Evolutionary conservation across 176 grass and related monocot genomes (phyloP), one percentile per base, ranked within the genome.

Genomic region (Saccharum spontaneum): DNA sequence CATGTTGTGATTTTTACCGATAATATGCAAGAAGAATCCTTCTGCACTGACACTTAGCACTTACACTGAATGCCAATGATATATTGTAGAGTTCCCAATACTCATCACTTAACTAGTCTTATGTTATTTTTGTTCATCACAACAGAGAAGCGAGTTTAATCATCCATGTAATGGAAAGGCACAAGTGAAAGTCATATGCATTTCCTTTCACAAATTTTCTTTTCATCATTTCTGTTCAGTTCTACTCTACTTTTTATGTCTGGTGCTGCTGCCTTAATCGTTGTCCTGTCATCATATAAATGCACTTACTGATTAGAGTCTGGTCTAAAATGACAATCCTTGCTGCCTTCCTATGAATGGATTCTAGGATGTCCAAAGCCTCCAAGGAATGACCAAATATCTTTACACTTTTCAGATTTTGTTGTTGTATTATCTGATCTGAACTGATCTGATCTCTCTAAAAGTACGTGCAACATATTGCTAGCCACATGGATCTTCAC

Each of bases 181-280:
- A 71, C 50, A 71, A 48, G 49, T 88, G 50, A 75, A 77, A 23
- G 8, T 33, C 38, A 33, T 3, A 73, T 46, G n/a, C 70, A 30
- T 2, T 55, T 20, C 18, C 7, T 71, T 49, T 70, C 10, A 23
- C 9, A 77, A 61, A 14, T 61, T 71, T 23, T 33, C 1, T 33
- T 23, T 84, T 73, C 10, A 43, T 8, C 69, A 71, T 71, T 44
- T 71, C 38, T 9, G 23, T 18, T 13, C 14, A 57, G 14, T 81
- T 49, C 5, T 33, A 67, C 11, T 48, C 24, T 43, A 24, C 20
- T 41, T 16, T 46, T 8, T 22, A 28, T 72, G 22, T 48, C 61
- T 65, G 0, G 39, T 49, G 4, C 45, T 49, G 12, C 45, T 48
- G 46, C 46, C 14, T 49, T 49, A 49, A 14, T 48, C 0, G 46